A percentile compares a stretch with the other conserved stretches of the same genome.
Conservation (phyloP, 345 rosid genomes). For the Eucalyptus victrix region DNA sequence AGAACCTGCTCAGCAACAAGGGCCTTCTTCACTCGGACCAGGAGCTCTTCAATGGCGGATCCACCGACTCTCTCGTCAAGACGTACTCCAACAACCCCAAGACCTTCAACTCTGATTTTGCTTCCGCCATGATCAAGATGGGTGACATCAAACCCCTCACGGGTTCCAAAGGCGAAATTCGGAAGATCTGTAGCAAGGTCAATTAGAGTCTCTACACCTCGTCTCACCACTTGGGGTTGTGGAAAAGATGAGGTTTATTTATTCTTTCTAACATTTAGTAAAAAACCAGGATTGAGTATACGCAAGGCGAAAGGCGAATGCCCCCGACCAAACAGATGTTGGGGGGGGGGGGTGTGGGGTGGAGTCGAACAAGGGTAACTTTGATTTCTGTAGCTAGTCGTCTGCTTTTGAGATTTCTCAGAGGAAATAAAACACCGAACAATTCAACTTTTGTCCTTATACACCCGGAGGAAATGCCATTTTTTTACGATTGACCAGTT, state of each 20-base stretch:
- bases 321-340: neutral
- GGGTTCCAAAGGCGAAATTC: neutral
- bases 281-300: neutral
- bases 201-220: neutral
- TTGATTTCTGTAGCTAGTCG: neutral
- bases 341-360: neutral
- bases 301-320: neutral
- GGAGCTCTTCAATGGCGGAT: conserved; percentile 21
- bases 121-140: neutral
- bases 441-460: neutral
- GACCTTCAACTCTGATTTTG: conserved; percentile 1
- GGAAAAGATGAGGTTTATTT: neutral
- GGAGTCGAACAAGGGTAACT: neutral
- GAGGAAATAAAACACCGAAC: neutral
- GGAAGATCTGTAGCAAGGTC: neutral
- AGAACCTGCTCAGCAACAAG: conserved; percentile 30
- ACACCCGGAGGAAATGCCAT: neutral
- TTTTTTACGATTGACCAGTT: neutral
- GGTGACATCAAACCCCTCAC: neutral
- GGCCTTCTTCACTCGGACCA: conserved; percentile 50
- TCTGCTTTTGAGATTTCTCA: neutral
- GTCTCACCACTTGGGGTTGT: neutral
- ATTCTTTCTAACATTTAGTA: neutral
- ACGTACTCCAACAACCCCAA: conserved; percentile 23
- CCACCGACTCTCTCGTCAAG: conserved; percentile 25